Conservation (phyloP, 495 filamentous ascomycete genomes). For the Penicillium flavigenum region DNA sequence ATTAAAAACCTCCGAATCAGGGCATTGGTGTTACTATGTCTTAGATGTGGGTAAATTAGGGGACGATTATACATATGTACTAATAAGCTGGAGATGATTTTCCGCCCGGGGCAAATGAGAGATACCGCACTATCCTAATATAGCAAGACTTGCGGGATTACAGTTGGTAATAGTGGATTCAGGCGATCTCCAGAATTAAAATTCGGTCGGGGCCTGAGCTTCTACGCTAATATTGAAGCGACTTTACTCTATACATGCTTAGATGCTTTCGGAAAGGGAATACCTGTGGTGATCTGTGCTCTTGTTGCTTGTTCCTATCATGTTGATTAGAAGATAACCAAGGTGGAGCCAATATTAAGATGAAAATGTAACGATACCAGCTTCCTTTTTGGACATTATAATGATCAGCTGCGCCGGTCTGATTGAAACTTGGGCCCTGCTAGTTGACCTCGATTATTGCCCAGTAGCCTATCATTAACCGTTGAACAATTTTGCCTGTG, state of each 20-base stretch:
- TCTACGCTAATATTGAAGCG: not conserved
- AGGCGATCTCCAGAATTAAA: conserved; percentile 4
- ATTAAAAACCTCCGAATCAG: not conserved
- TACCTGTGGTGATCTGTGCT: conserved; percentile 8
- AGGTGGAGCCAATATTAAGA: conserved; percentile 1
- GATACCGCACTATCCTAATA: not conserved
- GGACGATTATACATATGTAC: not conserved
- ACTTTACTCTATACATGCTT: not conserved
- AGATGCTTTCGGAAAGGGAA: not conserved
- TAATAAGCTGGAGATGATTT: not conserved
- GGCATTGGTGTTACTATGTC: not conserved
- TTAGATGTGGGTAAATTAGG: not conserved
- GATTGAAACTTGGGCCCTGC: conserved; percentile 14
- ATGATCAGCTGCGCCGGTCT: conserved; percentile 10
- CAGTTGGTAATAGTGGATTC: not conserved
- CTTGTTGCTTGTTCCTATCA: conserved; percentile 3
- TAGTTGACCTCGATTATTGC: conserved; percentile 10
- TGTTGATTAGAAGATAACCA: not conserved
- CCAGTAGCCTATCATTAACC: conserved; percentile 11
- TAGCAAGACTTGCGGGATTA: conserved; percentile 7
- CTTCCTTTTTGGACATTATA: not conserved
- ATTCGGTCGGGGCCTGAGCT: conserved; percentile 6
- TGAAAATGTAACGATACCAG: not conserved
- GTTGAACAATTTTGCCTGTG: conserved; percentile 5
- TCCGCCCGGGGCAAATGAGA: not conserved